Percentiles rank a stretch among this genome's conserved stretches.
Conservation (phyloP, 2,329 filamentous ascomycete species). For the Nannizziopsis barbatae region DNA sequence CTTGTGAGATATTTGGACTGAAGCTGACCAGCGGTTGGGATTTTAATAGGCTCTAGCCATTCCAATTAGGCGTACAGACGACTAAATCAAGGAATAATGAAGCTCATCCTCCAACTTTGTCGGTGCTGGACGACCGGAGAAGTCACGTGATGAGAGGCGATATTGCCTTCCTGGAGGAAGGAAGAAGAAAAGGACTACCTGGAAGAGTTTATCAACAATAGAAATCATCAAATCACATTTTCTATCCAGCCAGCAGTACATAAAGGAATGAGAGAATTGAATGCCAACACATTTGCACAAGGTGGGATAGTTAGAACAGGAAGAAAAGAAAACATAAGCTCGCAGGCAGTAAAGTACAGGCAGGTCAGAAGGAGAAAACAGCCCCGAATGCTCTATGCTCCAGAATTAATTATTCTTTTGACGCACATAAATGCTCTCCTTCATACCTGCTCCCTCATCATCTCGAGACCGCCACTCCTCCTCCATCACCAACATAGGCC, state of each 20-base stretch:
- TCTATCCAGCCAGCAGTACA: constrained; percentile 14
- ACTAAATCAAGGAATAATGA: too few species aligned
- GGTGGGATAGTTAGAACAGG: constrained; percentile 14
- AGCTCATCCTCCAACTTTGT: too few species aligned
- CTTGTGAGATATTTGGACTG: too few species aligned
- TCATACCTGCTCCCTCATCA: constrained; percentile 8
- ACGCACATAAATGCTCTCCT: constrained; percentile 26
- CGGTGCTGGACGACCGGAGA: too few species aligned
- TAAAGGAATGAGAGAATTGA: constrained; percentile 14
- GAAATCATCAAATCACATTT: constrained; percentile 11
- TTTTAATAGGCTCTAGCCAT: too few species aligned
- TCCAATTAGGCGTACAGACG: too few species aligned
- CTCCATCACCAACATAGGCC: constrained; percentile 27
- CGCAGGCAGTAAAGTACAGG: constrained; percentile 42
- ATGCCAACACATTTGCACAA: constrained; percentile 15
- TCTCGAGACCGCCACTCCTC: constrained; percentile 18
- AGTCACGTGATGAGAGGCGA: neutral
- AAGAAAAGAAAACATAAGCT: constrained; percentile 27
- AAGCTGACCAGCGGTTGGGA: too few species aligned
- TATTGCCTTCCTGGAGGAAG: neutral
- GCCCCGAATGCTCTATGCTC: constrained; percentile 33
- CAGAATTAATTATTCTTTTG: constrained; percentile 33
- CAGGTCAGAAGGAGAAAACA: constrained; percentile 34
- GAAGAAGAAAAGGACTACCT: neutral
- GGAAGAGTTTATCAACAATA: neutral